Conservation (phyloP, 176 grass and related monocot genomes). For the Musa troglodytarum region DNA sequence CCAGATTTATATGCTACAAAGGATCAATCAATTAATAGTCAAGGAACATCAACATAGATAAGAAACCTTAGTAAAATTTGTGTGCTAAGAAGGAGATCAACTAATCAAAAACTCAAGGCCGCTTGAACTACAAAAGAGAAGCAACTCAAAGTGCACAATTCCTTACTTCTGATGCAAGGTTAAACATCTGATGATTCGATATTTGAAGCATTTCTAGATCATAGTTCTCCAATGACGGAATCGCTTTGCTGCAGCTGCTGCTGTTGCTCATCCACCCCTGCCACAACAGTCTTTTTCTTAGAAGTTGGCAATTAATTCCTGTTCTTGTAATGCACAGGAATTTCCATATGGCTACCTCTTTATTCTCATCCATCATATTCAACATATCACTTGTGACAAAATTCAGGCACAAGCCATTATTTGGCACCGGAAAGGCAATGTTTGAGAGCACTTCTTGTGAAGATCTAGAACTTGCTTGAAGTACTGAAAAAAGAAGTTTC, state of each 20-base stretch:
- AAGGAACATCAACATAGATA: background rate
- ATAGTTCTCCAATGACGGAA: background rate
- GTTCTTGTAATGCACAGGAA: background rate
- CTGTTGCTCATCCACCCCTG: constrained; percentile 20
- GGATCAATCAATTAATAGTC: background rate
- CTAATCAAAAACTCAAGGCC: no score
- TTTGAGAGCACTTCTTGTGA: background rate
- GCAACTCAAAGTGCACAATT: background rate
- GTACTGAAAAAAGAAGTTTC: background rate
- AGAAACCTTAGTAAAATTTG: background rate
- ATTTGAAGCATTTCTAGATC: background rate
- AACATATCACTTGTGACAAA: background rate
- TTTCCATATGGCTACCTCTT: background rate
- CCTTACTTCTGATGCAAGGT: background rate
- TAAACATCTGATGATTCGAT: background rate
- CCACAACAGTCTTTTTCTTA: constrained; percentile 5
- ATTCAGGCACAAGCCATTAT: background rate
- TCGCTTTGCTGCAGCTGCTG: background rate
- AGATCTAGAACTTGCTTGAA: background rate
- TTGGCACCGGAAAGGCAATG: background rate
- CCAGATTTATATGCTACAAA: background rate
- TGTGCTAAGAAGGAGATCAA: no score
- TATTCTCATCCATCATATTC: background rate
- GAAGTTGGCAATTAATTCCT: background rate
- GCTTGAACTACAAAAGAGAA: background rate